Evolutionary conservation across 495 filamentous ascomycete genomes (phyloP), one percentile per base, ranked within the genome.

Genomic region (Talaromyces liani): DNA sequence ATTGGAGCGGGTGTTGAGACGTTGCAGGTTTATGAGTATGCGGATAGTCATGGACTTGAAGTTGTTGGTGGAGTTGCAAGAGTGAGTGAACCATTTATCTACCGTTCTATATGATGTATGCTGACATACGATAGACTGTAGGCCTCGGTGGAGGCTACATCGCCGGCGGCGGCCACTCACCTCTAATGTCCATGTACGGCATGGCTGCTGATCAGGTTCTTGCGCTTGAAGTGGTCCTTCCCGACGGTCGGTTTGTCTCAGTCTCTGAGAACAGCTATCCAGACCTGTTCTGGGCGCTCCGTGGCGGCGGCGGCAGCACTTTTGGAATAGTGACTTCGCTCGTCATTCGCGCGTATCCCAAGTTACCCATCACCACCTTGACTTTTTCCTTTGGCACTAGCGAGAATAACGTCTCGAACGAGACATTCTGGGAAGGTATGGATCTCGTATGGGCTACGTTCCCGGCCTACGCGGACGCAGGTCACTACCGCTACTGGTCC

Each of bases 281-380:
- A 0, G 87, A 89, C 67, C 67, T 90, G 8, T 89, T 85, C 70
- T 89, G 85, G 86, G 88, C 88, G 16, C 76, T 88, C 45, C 76
- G 82, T 34, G 88, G 87, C 0, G 87, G 87, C 12, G 87, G 86
- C 10, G 85, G 80, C 18, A 84, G 84, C n/a, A 87, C 86, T 6
- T 89, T 85, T 55, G 86, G 83, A 3, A 76, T 88, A 34, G 75
- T 88, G 16, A 81, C 75, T 54, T 84, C 81, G 1, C 73, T 84
- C 54, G 88, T 85, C 0, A 67, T 70, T 3, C 77, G 74, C 62
- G 70, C 73, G 1, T 69, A 80, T 53, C 62, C 69, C 0, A 84
- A 82, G 64, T 76, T 66, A 1, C 71, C 62, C 5, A 70, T 66
- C 6, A 70, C 72, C 5, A 69, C 71, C 1, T 61, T 72, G 7